phyloP scores from a whole-genome alignment of 495 filamentous ascomycete species.

The Tetracladium setigerum region DNA sequence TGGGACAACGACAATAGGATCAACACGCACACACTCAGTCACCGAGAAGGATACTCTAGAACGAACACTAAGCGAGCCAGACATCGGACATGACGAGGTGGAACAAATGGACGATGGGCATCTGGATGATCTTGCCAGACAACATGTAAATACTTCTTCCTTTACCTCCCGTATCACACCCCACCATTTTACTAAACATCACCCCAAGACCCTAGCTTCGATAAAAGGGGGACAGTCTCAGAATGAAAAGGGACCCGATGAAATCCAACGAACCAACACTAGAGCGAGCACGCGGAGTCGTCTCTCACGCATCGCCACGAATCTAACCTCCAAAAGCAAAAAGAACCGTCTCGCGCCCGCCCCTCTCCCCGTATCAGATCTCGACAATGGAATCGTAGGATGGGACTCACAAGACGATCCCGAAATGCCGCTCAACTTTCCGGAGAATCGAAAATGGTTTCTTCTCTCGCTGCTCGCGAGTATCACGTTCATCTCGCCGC shows the following conservation, averaged over 20 bases:
- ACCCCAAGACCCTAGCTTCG: slow-evolving; percentile 2
- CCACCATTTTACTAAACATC: neutral
- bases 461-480: slow-evolving; percentile 53
- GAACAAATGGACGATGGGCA: slow-evolving; percentile 19
- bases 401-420: slow-evolving; percentile 62
- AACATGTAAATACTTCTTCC: slow-evolving; percentile 6
- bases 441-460: slow-evolving; percentile 55
- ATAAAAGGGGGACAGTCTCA: slow-evolving; percentile 2
- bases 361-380: slow-evolving; percentile 32
- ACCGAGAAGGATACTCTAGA: neutral
- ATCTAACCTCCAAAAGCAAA: slow-evolving; percentile 12
- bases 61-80: slow-evolving; percentile 10
- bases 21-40: too few relatives aligned
- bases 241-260: slow-evolving; percentile 1
- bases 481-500: slow-evolving; percentile 53
- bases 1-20: neutral
- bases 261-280: slow-evolving; percentile 2
- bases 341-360: slow-evolving; percentile 17
- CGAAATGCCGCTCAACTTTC: slow-evolving; percentile 65
- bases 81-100: slow-evolving; percentile 15
- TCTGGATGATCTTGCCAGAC: slow-evolving; percentile 11
- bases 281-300: slow-evolving; percentile 8
- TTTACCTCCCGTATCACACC: neutral
- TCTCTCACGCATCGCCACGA: slow-evolving; percentile 16
- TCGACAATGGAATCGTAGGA: slow-evolving; percentile 40